A percentile compares a stretch with the other conserved stretches of the same genome.
Evolutionary conservation across 495 filamentous ascomycete genomes (phyloP).

Genomic region (Chaetomium fimeti): DNA sequence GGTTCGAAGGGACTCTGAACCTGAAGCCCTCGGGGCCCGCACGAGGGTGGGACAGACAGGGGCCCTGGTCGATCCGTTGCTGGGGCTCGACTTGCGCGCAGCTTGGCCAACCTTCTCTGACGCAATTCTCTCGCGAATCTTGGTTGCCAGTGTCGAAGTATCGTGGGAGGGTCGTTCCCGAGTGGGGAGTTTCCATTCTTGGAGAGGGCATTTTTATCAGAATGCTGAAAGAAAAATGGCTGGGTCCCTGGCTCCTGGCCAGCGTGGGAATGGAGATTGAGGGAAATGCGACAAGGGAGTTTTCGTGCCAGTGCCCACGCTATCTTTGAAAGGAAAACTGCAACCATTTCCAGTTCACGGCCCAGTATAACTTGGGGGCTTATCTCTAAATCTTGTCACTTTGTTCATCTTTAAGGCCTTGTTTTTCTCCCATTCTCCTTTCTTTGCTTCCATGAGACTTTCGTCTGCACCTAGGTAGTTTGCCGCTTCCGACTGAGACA

Average conservation of each 20-base stretch:
- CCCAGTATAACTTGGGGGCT: too few relatives aligned
- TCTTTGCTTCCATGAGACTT: too few relatives aligned
- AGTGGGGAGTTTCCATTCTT: background rate
- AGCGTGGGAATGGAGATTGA: too few relatives aligned
- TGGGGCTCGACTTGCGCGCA: background rate
- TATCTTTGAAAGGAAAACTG: too few relatives aligned
- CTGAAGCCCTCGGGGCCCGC: background rate
- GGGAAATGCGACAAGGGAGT: too few relatives aligned
- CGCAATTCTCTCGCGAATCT: constrained; percentile 24
- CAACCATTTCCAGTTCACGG: too few relatives aligned
- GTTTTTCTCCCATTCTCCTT: too few relatives aligned
- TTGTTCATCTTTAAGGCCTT: too few relatives aligned
- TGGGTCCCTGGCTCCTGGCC: too few relatives aligned
- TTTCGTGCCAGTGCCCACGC: too few relatives aligned
- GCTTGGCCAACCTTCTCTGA: constrained; percentile 23
- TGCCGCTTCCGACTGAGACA: constrained; percentile 12
- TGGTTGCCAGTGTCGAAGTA: constrained; percentile 5
- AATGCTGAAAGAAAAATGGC: too few relatives aligned
- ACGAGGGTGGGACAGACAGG: background rate
- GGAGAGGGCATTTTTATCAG: background rate
- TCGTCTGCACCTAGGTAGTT: too few relatives aligned
- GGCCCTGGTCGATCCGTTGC: constrained; percentile 9
- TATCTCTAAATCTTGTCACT: background rate
- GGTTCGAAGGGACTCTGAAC: background rate
- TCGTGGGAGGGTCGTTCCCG: background rate